Conservation (phyloP, 2,329 filamentous ascomycete genomes). For the Penicillium sp. region DNA sequence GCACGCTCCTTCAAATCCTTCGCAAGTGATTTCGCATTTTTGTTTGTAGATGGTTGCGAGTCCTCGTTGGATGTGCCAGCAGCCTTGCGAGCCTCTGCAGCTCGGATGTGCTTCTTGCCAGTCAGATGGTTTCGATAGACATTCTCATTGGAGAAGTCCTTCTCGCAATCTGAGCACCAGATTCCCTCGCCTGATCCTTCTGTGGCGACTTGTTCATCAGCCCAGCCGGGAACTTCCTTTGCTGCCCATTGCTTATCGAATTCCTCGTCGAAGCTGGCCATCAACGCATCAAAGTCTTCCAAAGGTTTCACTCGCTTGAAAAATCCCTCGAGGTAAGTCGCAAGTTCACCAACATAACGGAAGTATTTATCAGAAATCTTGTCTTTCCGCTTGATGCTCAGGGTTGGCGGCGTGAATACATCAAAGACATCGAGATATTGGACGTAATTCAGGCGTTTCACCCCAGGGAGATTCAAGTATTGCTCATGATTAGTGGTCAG, state of each 20-base stretch:
- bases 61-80: conserved; percentile 39
- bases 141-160: conserved; percentile 92
- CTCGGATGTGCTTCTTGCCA: conserved; percentile 90
- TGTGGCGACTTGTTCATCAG: conserved; percentile 51
- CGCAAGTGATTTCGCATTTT: conserved; percentile 18
- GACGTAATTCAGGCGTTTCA: conserved; percentile 82
- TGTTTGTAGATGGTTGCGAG: conserved; percentile 21
- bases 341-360: conserved; percentile 76
- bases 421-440: conserved; percentile 94
- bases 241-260: conserved; percentile 82
- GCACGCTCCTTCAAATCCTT: conserved; percentile 77
- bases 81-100: conserved; percentile 64
- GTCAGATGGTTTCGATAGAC: conserved; percentile 86
- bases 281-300: conserved; percentile 78
- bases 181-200: conserved; percentile 66
- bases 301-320: conserved; percentile 80
- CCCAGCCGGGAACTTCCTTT: conserved; percentile 78
- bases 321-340: conserved; percentile 82
- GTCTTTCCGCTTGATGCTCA: conserved; percentile 73
- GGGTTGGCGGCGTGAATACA: conserved; percentile 71
- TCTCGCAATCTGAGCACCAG: conserved; percentile 90
- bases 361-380: conserved; percentile 95
- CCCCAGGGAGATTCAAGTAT: conserved; percentile 83
- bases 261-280: conserved; percentile 74
- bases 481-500: conserved; percentile 79